A percentile compares a stretch with the other conserved stretches of the same genome.
These are phyloP conservation scores for Hyparrhenia diplandra DNA, from an alignment of 176 grass and related monocot genomes.

Conservation along the genomic window DNA sequence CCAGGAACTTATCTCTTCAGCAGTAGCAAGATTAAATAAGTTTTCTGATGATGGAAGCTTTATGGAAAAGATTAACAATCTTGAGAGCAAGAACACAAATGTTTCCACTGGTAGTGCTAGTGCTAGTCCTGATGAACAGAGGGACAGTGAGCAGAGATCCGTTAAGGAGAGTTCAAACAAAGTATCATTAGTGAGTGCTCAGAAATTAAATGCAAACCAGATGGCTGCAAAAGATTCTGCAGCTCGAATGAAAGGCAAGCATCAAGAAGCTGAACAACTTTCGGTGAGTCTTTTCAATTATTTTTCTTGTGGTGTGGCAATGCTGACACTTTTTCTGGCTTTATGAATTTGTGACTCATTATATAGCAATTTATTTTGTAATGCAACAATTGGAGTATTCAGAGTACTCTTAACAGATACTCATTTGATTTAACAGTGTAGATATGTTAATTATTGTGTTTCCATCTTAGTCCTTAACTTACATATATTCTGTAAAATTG, in stretches of 20 bases:
- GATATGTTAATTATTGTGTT: neutral
- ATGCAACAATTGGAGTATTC: neutral
- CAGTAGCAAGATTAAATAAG: slow-evolving; percentile 73
- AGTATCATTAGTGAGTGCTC: slow-evolving; percentile 24
- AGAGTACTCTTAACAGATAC: neutral
- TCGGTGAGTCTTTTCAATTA: slow-evolving; percentile 57
- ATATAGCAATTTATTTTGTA: neutral
- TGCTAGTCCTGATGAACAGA: slow-evolving; percentile 23
- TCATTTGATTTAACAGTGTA: neutral
- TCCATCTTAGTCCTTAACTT: neutral
- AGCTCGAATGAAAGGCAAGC: slow-evolving; percentile 7
- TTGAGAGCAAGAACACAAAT: slow-evolving; percentile 34
- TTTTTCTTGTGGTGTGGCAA: slow-evolving; percentile 25
- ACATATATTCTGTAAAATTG: no score
- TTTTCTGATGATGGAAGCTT: slow-evolving; percentile 87
- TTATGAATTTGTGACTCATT: slow-evolving; percentile 19
- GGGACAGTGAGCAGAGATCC: slow-evolving; percentile 20
- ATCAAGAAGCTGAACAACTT: slow-evolving; percentile 27
- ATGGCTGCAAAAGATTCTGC: slow-evolving; percentile 85
- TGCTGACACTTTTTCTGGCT: neutral
- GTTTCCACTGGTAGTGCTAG: slow-evolving; percentile 29
- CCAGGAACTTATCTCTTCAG: slow-evolving; percentile 59
- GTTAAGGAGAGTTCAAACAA: slow-evolving; percentile 34
- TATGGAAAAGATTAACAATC: slow-evolving; percentile 59
- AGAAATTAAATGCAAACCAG: slow-evolving; percentile 81